Base-by-base conservation (phyloP, 495 filamentous ascomycete genomes). In the Sphaerosporella brunnea region DNA sequence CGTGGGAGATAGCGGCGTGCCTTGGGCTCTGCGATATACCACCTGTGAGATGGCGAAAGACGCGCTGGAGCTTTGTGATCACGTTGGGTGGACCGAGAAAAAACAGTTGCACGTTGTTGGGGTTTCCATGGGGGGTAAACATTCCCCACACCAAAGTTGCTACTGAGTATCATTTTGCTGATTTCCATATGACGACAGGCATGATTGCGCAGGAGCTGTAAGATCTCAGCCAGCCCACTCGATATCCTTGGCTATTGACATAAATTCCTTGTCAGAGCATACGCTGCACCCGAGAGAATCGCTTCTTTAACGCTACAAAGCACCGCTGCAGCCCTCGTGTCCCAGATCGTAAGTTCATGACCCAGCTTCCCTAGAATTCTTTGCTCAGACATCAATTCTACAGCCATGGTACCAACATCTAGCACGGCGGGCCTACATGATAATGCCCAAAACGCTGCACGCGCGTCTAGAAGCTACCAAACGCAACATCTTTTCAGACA, bases 191-290 rank as follows among this genome's bases (percentile, higher is more conserved):
- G 34, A 38, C n/a, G n/a, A 16, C 36, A 62, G 59, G 59, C 52
- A 92, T 93, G 84, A 90, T 93, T 58, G 77, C 80, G 11, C 84
- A 92, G 64, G 84, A 93, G 62, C 83, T 34, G 72, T 73, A 64
- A 45, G 63, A 49, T 8, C 34, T 23, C 3, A 4, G 23, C 20
- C 3, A 23, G 7, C 19, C 13, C 3, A 32, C 15, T 46, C 13
- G 24, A 4, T 4, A 35, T 21, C 34, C 11, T 4, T 8, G 3
- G 10, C 13, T 8, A 18, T 35, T 34, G 7, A 35, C 11, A 11
- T 23, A 44, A 9, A n/a, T n/a, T 4, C 10, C 7, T 5, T 25
- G 4, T 9, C 36, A 60, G 70, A 65, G 80, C 72, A 15, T 68
- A 68, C 47, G 65, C 76, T 2, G 73, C 75, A 32, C 80, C 83